Percentiles rank a stretch among this genome's conserved stretches.
These are phyloP conservation scores for Cutaneotrichosporon sp. DNA, from an alignment of 1,284 basidiomycete species.

Conservation along the genomic window DNA sequence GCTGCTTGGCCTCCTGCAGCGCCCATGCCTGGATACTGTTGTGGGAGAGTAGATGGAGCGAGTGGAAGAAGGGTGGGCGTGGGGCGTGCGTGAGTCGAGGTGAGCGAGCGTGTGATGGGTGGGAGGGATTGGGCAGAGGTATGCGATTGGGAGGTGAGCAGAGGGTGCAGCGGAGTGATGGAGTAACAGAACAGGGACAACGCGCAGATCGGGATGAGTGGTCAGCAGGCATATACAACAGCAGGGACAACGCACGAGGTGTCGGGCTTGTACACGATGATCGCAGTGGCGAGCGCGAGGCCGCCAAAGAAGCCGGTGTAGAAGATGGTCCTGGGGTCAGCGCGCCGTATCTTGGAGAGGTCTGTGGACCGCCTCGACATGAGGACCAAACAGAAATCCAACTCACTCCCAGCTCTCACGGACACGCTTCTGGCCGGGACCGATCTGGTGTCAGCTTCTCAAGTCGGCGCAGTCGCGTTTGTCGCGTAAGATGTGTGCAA, in stretches of 20 bases:
- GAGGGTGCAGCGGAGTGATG: not conserved
- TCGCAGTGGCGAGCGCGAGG: conserved; percentile 71
- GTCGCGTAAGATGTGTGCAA: not conserved
- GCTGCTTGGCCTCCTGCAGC: conserved; percentile 75
- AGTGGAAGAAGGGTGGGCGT: not conserved
- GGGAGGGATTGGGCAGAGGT: not conserved
- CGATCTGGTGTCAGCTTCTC: conserved; percentile 24
- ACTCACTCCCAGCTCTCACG: conserved; percentile 49
- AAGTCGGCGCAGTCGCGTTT: not conserved
- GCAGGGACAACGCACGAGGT: conserved; percentile 67
- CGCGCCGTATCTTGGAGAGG: conserved; percentile 25
- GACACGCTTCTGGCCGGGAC: conserved; percentile 34
- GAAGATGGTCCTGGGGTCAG: conserved; percentile 71
- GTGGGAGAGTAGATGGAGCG: not conserved
- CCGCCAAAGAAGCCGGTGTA: conserved; percentile 87
- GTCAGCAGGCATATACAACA: conserved; percentile 2
- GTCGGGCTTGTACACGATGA: conserved; percentile 92
- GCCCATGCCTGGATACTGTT: conserved; percentile 85
- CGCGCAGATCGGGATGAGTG: not conserved
- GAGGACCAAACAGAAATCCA: not conserved
- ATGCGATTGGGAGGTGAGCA: not conserved
- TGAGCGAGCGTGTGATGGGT: not conserved
- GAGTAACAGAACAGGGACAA: not conserved
- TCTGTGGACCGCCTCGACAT: not conserved
- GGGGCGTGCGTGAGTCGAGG: conserved; percentile 4